These are phyloP conservation scores for Cercospora sesami DNA, from an alignment of 2,329 filamentous ascomycete genomes.

Conservation along the genomic window DNA sequence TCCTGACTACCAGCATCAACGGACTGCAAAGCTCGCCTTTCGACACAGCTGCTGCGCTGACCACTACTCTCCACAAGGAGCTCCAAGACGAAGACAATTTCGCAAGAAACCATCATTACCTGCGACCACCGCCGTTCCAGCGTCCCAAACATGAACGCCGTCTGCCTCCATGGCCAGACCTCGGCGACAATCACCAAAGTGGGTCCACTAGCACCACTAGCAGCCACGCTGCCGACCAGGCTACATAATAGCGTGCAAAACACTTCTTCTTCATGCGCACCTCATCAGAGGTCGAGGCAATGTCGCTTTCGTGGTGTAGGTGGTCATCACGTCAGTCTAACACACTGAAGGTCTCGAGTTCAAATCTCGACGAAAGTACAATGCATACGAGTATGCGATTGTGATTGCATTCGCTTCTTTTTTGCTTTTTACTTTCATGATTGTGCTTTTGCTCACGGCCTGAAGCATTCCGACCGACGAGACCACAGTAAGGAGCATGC, in stretches of 20 bases:
- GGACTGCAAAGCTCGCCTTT: no score
- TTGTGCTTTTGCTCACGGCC: not conserved
- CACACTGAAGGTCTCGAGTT: conserved; percentile 28
- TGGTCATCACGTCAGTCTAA: conserved; percentile 51
- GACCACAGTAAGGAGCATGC: not conserved
- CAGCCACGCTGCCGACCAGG: not conserved
- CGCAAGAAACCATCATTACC: not conserved
- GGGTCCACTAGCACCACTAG: not conserved
- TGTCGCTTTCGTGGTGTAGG: conserved; percentile 5
- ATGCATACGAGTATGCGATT: not conserved
- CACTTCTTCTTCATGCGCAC: not conserved
- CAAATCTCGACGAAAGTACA: conserved; percentile 10
- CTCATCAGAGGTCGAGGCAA: not conserved
- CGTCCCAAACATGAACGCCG: not conserved
- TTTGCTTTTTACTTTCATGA: not conserved
- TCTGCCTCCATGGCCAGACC: not conserved
- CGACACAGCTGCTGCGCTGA: not conserved
- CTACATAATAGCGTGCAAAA: not conserved
- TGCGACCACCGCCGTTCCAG: not conserved
- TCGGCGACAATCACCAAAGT: not conserved
- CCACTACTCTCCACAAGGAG: not conserved
- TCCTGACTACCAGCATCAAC: not conserved
- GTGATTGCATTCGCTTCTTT: not conserved
- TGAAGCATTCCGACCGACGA: not conserved
- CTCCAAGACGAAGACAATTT: not conserved